These are phyloP conservation scores for Alternaria sp. DNA, from an alignment of 2,329 filamentous ascomycete species.

Conservation along the genomic window DNA sequence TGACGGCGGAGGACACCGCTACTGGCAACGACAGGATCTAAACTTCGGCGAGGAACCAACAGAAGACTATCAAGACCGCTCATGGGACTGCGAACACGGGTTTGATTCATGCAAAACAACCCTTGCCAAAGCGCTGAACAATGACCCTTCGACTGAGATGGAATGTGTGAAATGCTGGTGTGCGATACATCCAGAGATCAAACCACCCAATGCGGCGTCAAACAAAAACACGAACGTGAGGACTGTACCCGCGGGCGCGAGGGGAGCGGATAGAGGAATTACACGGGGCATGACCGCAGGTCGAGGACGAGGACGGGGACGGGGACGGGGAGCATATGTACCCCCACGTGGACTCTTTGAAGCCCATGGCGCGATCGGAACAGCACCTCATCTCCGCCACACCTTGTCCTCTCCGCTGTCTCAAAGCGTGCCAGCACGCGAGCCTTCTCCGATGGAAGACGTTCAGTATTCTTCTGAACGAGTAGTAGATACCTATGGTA, in stretches of 20 bases:
- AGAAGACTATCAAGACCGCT: slow-evolving; percentile 29
- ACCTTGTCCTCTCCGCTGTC: slow-evolving; percentile 7
- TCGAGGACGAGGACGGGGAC: background rate
- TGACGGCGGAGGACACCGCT: slow-evolving; percentile 38
- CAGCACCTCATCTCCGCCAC: slow-evolving; percentile 14
- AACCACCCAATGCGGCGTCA: slow-evolving; percentile 7
- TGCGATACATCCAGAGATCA: slow-evolving; percentile 33
- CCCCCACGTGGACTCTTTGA: slow-evolving; percentile 20
- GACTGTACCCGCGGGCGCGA: background rate
- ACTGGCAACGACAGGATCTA: slow-evolving; percentile 41
- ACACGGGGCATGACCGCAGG: background rate
- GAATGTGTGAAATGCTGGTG: slow-evolving; percentile 46
- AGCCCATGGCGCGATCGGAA: slow-evolving; percentile 15
- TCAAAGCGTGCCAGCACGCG: slow-evolving; percentile 12
- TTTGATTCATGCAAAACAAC: slow-evolving; percentile 29
- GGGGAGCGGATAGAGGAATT: slow-evolving; percentile 1
- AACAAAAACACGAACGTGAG: background rate
- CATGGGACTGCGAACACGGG: slow-evolving; percentile 38
- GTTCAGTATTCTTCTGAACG: slow-evolving; percentile 8
- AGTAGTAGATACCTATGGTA: slow-evolving; percentile 32
- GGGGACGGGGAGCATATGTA: slow-evolving; percentile 7
- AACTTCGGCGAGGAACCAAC: slow-evolving; percentile 51
- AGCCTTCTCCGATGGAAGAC: slow-evolving; percentile 18
- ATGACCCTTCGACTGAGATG: slow-evolving; percentile 20
- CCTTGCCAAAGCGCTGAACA: slow-evolving; percentile 22